Conservation (phyloP, 352 stramenopile species). For the Pythium grandisporangium region DNA sequence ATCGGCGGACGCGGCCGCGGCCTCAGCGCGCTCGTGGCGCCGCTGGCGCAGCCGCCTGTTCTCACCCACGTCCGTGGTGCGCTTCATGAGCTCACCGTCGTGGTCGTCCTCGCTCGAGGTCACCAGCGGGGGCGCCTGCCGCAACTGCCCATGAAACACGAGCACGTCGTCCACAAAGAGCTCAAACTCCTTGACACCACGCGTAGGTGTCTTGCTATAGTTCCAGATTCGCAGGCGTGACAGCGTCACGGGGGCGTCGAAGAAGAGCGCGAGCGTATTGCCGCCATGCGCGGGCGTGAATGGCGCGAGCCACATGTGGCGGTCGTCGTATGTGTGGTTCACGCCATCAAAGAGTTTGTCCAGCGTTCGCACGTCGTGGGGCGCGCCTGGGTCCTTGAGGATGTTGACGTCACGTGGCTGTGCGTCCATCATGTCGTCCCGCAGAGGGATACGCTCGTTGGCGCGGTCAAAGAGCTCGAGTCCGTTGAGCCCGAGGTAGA, state of each 20-base stretch:
- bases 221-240: conserved; percentile 82
- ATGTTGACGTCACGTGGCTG: conserved; percentile 77
- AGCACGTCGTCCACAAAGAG: conserved; percentile 81
- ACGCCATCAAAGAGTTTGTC: conserved; percentile 72
- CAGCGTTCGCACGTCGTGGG: conserved; percentile 53
- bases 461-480: conserved; percentile 62
- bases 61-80: conserved; percentile 14
- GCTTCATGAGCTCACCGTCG: conserved; percentile 10
- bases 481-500: conserved; percentile 75
- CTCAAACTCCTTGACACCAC: conserved; percentile 73
- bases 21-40: conserved; percentile 35
- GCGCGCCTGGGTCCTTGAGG: conserved; percentile 50
- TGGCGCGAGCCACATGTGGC: conserved; percentile 68
- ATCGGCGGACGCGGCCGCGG: conserved; percentile 24
- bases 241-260: conserved; percentile 67
- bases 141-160: conserved; percentile 54
- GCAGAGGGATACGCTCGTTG: conserved; percentile 32
- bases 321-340: conserved; percentile 70
- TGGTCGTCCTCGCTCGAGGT: conserved; percentile 14
- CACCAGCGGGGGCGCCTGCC: conserved; percentile 26
- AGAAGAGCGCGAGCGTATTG: conserved; percentile 76
- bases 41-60: conserved; percentile 31
- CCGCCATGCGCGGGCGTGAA: conserved; percentile 40
- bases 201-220: conserved; percentile 76
- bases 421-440: conserved; percentile 47